Conservation (phyloP, 495 filamentous ascomycete genomes). For the Physcia stellaris region DNA sequence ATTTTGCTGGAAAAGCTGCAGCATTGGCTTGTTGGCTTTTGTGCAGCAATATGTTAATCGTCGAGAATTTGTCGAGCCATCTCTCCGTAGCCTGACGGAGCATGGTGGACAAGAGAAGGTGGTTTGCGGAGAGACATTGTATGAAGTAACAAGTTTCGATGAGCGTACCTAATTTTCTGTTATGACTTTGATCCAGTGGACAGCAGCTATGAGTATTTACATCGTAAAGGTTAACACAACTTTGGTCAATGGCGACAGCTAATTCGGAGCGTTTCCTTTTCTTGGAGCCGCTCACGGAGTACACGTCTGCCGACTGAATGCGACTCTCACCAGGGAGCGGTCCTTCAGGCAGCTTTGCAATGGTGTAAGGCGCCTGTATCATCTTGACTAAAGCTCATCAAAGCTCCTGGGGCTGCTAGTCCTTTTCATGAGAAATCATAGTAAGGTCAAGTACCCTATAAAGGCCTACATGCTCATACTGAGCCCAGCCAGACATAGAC, state of each 20-base stretch:
- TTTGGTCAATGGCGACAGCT: slow-evolving; percentile 75
- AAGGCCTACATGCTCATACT: too few relatives aligned
- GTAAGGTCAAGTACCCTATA: too few relatives aligned
- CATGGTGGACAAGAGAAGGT: slow-evolving; percentile 63
- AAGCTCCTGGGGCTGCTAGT: too few relatives aligned
- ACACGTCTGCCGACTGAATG: slow-evolving; percentile 55
- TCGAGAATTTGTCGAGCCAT: slow-evolving; percentile 35
- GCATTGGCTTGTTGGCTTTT: slow-evolving; percentile 28
- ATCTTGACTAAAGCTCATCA: too few relatives aligned
- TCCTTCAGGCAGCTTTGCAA: slow-evolving; percentile 53
- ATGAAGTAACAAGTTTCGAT: slow-evolving; percentile 69
- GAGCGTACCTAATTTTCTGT: slow-evolving; percentile 49
- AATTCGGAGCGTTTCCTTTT: slow-evolving; percentile 83
- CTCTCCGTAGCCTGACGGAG: slow-evolving; percentile 52
- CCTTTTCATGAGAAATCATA: too few relatives aligned
- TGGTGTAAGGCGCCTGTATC: slow-evolving; percentile 37
- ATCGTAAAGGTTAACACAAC: slow-evolving; percentile 86
- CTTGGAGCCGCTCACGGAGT: slow-evolving; percentile 52
- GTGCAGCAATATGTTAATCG: slow-evolving; percentile 57
- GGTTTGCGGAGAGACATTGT: slow-evolving; percentile 70
- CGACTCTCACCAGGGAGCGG: slow-evolving; percentile 45
- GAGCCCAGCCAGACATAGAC: too few relatives aligned
- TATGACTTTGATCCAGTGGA: neutral
- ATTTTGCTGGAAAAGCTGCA: slow-evolving; percentile 41
- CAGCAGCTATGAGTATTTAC: slow-evolving; percentile 32